phyloP scores from a whole-genome alignment of 805 yeast species.

The Blastobotrys attinorum region DNA sequence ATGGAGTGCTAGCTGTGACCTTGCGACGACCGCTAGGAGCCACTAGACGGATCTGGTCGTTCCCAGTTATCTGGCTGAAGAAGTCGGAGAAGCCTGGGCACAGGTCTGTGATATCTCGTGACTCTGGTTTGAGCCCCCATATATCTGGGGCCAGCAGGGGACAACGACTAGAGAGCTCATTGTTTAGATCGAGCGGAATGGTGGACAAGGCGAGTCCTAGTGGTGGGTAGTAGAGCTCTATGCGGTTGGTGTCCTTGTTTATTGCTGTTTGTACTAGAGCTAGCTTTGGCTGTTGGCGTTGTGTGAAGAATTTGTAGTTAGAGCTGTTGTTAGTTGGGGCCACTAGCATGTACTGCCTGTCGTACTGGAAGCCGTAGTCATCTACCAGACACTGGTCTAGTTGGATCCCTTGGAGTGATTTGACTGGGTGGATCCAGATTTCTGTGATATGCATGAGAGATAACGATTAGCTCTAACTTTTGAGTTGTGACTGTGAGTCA shows the following conservation, averaged over 20 bases:
- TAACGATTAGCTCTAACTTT: not conserved
- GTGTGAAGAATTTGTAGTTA: conserved; percentile 22
- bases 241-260: conserved; percentile 6
- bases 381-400: conserved; percentile 21
- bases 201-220: conserved; percentile 4
- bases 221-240: conserved; percentile 15
- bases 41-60: not conserved
- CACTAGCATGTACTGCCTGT: conserved; percentile 27
- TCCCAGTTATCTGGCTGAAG: conserved; percentile 3
- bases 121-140: conserved; percentile 9
- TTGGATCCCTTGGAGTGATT: conserved; percentile 26
- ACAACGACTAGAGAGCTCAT: conserved; percentile 4
- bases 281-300: conserved; percentile 23
- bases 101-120: conserved; percentile 17
- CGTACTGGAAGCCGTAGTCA: conserved; percentile 26
- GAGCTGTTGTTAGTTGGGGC: conserved; percentile 4
- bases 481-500: not conserved
- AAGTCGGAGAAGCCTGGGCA: conserved; percentile 15
- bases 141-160: conserved; percentile 7
- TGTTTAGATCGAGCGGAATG: conserved; percentile 14
- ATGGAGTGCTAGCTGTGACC: not conserved
- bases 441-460: conserved; percentile 2
- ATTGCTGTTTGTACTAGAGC: conserved; percentile 19
- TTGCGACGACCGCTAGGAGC: not conserved
- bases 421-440: conserved; percentile 26